Base-by-base conservation (phyloP, 352 stramenopile species). In the Thraustochytrium sp. region DNA sequence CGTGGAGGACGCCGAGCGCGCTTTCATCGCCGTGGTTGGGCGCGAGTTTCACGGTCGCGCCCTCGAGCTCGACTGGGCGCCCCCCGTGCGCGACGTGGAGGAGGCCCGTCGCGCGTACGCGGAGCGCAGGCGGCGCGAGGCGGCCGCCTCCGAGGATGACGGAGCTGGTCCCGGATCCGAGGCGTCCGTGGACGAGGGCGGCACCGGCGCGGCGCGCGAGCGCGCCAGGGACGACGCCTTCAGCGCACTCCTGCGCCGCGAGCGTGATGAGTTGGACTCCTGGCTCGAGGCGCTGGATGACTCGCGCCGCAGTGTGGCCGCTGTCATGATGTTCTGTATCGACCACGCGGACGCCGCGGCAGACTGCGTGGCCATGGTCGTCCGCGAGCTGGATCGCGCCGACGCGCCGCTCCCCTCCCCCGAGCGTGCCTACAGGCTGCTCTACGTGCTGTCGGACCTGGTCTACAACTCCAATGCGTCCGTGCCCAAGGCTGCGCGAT, bases 401-500 rank as follows among this genome's bases (percentile, higher is more conserved):
- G 18, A 49, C 2, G 31, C 76, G 31, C 74, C 78, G 1, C 2
- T 18, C 16, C 59, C 46, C 2, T 38, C 9, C 9, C 34, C 59
- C 9, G 36, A 76, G 49, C 54, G 72, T 9, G 85, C 76, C 16
- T 80, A 95, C 73, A 90, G 87, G 13, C 87, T 90, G 34, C 76
- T 96, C 61, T 95, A 93, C 74, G 87, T 95, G 73, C 86, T 92
- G 11, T 96, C 92, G 16, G 92, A 96, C 72, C 91, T 96, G 51
- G 86, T 96, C 42, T 91, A 95, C 88, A 96, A 96, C 78, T 94
- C 91, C 76, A 94, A 90, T 21, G 92, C 92, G 37, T 87, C 89
- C 16, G 89, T 95, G 54, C 93, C 94, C 85, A 95, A 96, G 64
- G 92, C 92, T n/a, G 94, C 91, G 51, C 87, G 92, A 21, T 96